Evolutionary conservation across 2,329 filamentous ascomycete genomes (phyloP), one percentile per base, ranked within the genome.

Genomic region (Colletotrichum lindemuthianum): DNA sequence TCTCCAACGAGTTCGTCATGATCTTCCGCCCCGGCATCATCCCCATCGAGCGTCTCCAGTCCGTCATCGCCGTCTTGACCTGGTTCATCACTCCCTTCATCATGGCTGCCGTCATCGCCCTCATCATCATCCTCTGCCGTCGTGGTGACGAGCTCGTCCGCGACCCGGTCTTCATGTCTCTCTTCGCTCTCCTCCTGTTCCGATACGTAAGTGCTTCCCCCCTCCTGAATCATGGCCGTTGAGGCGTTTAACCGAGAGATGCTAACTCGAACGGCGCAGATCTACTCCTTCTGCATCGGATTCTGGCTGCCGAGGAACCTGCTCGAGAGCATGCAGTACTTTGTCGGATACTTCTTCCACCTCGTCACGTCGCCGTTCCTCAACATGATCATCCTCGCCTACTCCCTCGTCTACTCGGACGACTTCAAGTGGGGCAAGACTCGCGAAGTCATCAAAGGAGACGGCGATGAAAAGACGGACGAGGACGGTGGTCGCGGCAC

Each of bases 371-470:
- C 78, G 1, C 79, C 80, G 0, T 77, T 81, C 49, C 73, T 81
- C 68, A 81, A 81, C 69, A 77, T 82, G 33, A 70, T 79, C 43
- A 75, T 81, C 37, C 64, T 82, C 11, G 66, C 76, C 2, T 81
- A 81, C 61, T 80, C 80, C 1, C 71, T 82, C 15, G 70, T 77
- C 48, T 71, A 81, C 55, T 77, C 79, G 6, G 79, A 82, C 59
- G 78, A 80, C 67, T 82, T 82, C 71, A 78, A 77, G 60, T 82
- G 79, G 80, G 80, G 79, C 13, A 82, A 82, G 72, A 82, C 80
- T 1, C 70, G 78, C 2, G 76, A 79, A 36, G 77, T 80, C 39
- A 59, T 78, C 34, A 63, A 66, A 10, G 72, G 68, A 32, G 43
- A 45, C 3, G 71, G 71, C 6, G 69, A 67, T 33, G 69, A 70